A percentile compares a stretch with the other conserved stretches of the same genome.
phyloP scores from a whole-genome alignment of 2,329 filamentous ascomycete genomes.

The Aureobasidium sp. region DNA sequence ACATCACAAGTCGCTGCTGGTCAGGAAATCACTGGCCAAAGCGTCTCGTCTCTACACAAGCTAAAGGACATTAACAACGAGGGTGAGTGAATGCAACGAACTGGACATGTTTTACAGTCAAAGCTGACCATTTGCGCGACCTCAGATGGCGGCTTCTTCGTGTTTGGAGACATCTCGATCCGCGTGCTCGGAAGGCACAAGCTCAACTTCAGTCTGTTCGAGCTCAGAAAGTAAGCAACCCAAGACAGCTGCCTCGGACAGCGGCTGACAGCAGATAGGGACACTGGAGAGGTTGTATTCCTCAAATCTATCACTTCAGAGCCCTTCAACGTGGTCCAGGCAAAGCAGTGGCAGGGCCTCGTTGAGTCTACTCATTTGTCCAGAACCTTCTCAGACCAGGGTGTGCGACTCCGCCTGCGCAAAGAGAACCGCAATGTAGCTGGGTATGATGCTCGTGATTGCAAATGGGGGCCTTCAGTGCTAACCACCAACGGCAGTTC shows the following conservation, averaged over 20 bases:
- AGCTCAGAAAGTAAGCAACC: slow-evolving; percentile 50
- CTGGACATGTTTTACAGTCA: not conserved
- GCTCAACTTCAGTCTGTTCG: slow-evolving; percentile 69
- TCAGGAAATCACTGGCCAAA: slow-evolving; percentile 47
- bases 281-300: slow-evolving; percentile 37
- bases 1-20: not conserved
- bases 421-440: slow-evolving; percentile 60
- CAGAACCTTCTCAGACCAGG: slow-evolving; percentile 76
- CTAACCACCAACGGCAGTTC: not conserved
- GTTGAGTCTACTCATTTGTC: slow-evolving; percentile 74
- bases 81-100: slow-evolving; percentile 27
- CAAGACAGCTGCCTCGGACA: not conserved
- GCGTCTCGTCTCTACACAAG: slow-evolving; percentile 72
- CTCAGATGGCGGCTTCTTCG: slow-evolving; percentile 73
- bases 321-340: slow-evolving; percentile 50
- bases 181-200: slow-evolving; percentile 63
- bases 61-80: slow-evolving; percentile 68
- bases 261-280: slow-evolving; percentile 19
- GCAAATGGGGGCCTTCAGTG: no score
- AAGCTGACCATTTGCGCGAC: not conserved
- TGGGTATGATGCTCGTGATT: not conserved
- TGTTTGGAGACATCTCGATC: slow-evolving; percentile 82
- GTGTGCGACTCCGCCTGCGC: slow-evolving; percentile 69
- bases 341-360: slow-evolving; percentile 71
- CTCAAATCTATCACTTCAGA: slow-evolving; percentile 52